Conservation (phyloP, 371 early-diverging fungal genomes). For the Mucor mucedo region DNA sequence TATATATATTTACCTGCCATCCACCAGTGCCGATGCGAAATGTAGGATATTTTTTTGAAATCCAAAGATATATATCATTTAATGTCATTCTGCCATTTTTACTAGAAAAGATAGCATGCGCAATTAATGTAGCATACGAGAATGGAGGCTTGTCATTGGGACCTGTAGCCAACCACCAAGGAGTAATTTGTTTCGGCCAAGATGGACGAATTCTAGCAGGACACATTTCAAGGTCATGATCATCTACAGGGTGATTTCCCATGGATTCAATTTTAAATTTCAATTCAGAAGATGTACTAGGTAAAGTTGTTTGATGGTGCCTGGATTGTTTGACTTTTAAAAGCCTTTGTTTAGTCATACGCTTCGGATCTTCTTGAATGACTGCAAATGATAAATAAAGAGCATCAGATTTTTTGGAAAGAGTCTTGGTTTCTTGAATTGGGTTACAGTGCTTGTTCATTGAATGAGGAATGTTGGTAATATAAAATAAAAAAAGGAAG, state of each 20-base stretch:
- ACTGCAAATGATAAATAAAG: no score
- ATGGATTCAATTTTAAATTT: slow-evolving; percentile 31
- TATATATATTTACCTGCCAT: slow-evolving; percentile 70
- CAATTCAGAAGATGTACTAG: slow-evolving; percentile 3
- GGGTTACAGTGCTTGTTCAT: no score
- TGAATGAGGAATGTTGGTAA: neutral
- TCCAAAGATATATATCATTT: slow-evolving; percentile 89
- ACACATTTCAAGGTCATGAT: slow-evolving; percentile 27
- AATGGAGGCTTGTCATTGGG: slow-evolving; percentile 72
- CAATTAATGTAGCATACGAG: slow-evolving; percentile 89
- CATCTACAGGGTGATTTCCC: slow-evolving; percentile 20
- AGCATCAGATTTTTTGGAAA: no score
- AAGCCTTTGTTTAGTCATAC: neutral
- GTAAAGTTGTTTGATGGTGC: neutral
- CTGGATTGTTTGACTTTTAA: neutral
- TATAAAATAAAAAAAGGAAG: neutral
- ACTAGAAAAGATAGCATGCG: slow-evolving; percentile 80
- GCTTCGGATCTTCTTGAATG: neutral
- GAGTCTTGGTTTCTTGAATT: no score
- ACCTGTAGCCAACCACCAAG: slow-evolving; percentile 34
- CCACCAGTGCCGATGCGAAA: slow-evolving; percentile 70
- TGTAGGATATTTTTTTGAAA: slow-evolving; percentile 72
- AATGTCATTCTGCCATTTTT: slow-evolving; percentile 77
- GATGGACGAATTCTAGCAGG: slow-evolving; percentile 22
- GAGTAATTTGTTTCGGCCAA: slow-evolving; percentile 32